Evolutionary conservation across 257 asterid genomes (phyloP).

Genomic region (Solanum tarijense): DNA sequence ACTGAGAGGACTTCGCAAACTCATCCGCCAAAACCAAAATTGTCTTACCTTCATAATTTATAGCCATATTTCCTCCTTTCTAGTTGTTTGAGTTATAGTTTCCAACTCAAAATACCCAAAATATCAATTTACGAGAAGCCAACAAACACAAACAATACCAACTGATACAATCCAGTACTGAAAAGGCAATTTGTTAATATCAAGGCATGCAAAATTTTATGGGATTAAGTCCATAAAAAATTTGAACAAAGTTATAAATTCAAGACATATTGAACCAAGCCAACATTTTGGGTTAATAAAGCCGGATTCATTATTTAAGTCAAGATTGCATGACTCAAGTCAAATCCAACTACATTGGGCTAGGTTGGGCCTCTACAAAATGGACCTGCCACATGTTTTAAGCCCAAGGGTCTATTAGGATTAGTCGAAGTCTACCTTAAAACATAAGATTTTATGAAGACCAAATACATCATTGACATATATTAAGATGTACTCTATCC

Average conservation of each 20-base stretch:
- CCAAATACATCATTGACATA: not conserved
- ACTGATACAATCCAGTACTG: not conserved
- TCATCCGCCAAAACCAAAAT: no score
- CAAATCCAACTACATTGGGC: not conserved
- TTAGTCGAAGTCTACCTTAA: no score
- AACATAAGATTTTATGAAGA: no score
- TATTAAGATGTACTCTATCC: not conserved
- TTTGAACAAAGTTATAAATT: not conserved
- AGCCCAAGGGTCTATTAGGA: not conserved
- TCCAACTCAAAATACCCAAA: no score
- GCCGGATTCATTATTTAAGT: not conserved
- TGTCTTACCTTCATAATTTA: no score
- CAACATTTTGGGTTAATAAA: not conserved
- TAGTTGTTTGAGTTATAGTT: no score
- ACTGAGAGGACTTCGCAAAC: no score
- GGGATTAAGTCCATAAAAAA: not conserved
- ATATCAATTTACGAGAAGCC: no score
- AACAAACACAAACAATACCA: not conserved
- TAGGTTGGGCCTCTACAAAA: not conserved
- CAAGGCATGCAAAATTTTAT: no score
- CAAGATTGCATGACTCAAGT: not conserved
- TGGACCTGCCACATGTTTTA: not conserved
- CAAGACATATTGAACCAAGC: not conserved
- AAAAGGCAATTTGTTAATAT: not conserved
- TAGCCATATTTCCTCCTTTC: no score